Evolutionary conservation across 2,329 filamentous ascomycete genomes (phyloP).

Genomic region (Ascochyta clinopodiicola): DNA sequence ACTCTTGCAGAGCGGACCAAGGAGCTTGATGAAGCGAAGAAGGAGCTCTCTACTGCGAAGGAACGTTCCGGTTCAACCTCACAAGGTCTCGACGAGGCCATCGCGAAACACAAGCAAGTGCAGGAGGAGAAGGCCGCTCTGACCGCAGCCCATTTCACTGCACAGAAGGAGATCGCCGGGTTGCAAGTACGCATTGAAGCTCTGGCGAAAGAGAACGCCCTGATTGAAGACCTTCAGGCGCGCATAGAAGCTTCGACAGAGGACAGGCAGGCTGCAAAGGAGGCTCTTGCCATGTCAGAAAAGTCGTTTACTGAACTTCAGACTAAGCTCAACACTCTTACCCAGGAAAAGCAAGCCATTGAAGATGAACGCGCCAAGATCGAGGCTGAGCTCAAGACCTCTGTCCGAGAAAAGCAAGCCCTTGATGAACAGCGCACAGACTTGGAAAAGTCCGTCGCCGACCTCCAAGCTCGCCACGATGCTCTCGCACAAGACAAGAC

Average conservation of each 20-base stretch:
- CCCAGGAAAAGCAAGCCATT: slow-evolving; percentile 23
- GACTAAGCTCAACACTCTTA: slow-evolving; percentile 25
- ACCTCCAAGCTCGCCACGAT: slow-evolving; percentile 41
- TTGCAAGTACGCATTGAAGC: slow-evolving; percentile 32
- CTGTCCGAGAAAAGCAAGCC: slow-evolving; percentile 24
- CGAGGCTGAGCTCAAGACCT: slow-evolving; percentile 26
- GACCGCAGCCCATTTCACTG: slow-evolving; percentile 28
- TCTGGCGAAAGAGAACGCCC: slow-evolving; percentile 22
- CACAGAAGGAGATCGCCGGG: slow-evolving; percentile 31
- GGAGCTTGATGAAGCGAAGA: slow-evolving; percentile 28
- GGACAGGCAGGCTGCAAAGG: slow-evolving; percentile 28
- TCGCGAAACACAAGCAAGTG: slow-evolving; percentile 31
- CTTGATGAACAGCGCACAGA: slow-evolving; percentile 26
- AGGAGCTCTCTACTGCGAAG: slow-evolving; percentile 28
- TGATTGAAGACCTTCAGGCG: slow-evolving; percentile 18
- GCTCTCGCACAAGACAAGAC: slow-evolving; percentile 40
- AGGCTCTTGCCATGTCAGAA: slow-evolving; percentile 27
- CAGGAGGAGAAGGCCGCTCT: slow-evolving; percentile 33
- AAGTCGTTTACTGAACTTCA: slow-evolving; percentile 26
- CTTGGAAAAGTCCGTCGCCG: slow-evolving; percentile 35
- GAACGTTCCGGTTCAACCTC: slow-evolving; percentile 34
- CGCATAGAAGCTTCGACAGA: slow-evolving; percentile 24
- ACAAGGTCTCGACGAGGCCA: slow-evolving; percentile 30
- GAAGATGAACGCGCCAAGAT: slow-evolving; percentile 27
- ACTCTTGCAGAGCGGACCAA: slow-evolving; percentile 26